phyloP scores from a whole-genome alignment of 2,329 filamentous ascomycete genomes.

The Diaporthe amygdali region DNA sequence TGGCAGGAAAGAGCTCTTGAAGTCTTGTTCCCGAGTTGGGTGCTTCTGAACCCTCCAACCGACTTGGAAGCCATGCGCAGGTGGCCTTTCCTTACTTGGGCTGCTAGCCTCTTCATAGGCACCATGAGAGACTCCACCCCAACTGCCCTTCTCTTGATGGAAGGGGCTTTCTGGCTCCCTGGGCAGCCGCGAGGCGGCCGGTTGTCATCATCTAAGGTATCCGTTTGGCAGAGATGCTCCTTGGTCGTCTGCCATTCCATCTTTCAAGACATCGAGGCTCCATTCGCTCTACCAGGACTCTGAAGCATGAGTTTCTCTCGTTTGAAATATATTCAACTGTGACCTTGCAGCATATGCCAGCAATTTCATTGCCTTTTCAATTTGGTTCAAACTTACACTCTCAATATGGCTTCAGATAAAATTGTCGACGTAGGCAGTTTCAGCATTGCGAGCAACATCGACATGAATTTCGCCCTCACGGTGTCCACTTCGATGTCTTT shows the following conservation, averaged over 20 bases:
- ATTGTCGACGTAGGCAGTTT: constrained; percentile 19
- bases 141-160: neutral
- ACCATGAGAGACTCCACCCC: neutral
- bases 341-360: neutral
- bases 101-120: neutral
- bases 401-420: constrained; percentile 13
- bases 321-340: neutral
- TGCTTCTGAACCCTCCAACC: neutral
- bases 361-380: neutral
- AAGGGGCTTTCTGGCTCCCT: neutral
- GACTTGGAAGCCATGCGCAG: neutral
- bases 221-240: neutral
- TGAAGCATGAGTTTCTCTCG: neutral
- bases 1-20: neutral
- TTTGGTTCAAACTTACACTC: neutral
- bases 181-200: neutral
- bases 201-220: neutral
- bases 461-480: constrained; percentile 8
- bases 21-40: neutral
- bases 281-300: neutral
- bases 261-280: neutral
- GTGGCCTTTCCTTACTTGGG: neutral
- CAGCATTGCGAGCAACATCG: constrained; percentile 16
- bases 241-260: neutral
- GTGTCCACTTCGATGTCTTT: constrained; percentile 6